A percentile compares a stretch with the other conserved stretches of the same genome.
Conservation (phyloP, 345 rosid genomes). For the Boechera divaricarpa region DNA sequence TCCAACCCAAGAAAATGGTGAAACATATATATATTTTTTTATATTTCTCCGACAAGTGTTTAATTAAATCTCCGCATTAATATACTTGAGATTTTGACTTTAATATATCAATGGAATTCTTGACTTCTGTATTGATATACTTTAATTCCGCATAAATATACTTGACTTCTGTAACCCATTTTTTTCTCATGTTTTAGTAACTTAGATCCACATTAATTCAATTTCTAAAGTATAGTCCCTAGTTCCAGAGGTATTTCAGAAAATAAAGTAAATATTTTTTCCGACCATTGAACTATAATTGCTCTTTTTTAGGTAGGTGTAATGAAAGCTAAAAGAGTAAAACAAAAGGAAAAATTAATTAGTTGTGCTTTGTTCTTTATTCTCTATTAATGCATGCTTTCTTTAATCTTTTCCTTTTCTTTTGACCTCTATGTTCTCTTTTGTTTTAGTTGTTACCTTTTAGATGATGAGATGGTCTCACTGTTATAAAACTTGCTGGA, state of each 20-base stretch:
- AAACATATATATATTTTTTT: not conserved
- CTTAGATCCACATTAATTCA: not conserved
- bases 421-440: conserved; percentile 27
- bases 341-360: conserved; percentile 27
- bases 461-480: conserved; percentile 29
- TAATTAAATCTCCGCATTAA: conserved; percentile 16
- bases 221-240: not conserved
- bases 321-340: conserved; percentile 24
- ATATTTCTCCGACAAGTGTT: conserved; percentile 30
- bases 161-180: not conserved
- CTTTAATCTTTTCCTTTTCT: conserved; percentile 34
- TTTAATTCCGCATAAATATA: conserved; percentile 14
- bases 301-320: conserved; percentile 17
- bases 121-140: not conserved
- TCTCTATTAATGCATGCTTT: conserved; percentile 11
- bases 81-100: conserved; percentile 28
- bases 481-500: conserved; percentile 10
- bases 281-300: conserved; percentile 24
- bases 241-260: not conserved
- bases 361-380: conserved; percentile 44
- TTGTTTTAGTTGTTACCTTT: conserved; percentile 39
- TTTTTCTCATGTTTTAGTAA: not conserved
- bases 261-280: not conserved
- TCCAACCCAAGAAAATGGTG: conserved; percentile 31
- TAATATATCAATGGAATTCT: not conserved